Evolutionary conservation across 2,329 filamentous ascomycete genomes (phyloP).

Genomic region (Pseudogymnoascus sp.): DNA sequence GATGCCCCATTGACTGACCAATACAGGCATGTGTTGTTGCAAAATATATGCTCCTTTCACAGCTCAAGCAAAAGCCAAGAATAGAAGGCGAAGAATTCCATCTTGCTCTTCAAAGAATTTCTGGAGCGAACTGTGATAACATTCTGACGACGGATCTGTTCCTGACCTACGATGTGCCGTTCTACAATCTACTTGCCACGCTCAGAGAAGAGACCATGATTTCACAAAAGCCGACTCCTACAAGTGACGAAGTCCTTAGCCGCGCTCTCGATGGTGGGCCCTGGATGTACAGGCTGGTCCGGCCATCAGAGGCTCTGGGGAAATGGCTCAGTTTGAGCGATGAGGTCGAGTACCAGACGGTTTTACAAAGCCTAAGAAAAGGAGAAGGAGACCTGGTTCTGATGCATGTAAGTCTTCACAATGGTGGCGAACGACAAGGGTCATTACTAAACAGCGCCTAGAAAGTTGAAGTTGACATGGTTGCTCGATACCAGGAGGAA

Average conservation of each 20-base stretch:
- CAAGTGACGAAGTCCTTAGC: constrained; percentile 12
- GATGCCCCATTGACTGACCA: not conserved
- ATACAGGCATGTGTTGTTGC: constrained; percentile 3
- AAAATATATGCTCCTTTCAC: not conserved
- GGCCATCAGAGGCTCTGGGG: not conserved
- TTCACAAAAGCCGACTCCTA: constrained; percentile 17
- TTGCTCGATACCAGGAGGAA: not conserved
- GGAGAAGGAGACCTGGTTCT: not conserved
- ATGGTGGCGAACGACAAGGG: not conserved
- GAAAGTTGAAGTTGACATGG: not conserved
- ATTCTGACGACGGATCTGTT: constrained; percentile 13
- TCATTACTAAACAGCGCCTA: not conserved
- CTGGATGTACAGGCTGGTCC: constrained; percentile 23
- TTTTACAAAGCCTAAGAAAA: not conserved
- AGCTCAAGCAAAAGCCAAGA: not conserved
- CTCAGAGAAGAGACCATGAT: constrained; percentile 21
- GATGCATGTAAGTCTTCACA: not conserved
- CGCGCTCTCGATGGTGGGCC: constrained; percentile 25
- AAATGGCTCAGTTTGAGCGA: not conserved
- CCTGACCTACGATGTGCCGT: constrained; percentile 18
- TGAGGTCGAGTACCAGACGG: not conserved
- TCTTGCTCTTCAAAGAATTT: not conserved
- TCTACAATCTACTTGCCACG: constrained; percentile 14
- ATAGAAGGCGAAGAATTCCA: constrained; percentile 3
- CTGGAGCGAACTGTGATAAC: constrained; percentile 2